phyloP scores from a whole-genome alignment of 1,284 basidiomycete genomes.

The Veloporphyrellus conicus region DNA sequence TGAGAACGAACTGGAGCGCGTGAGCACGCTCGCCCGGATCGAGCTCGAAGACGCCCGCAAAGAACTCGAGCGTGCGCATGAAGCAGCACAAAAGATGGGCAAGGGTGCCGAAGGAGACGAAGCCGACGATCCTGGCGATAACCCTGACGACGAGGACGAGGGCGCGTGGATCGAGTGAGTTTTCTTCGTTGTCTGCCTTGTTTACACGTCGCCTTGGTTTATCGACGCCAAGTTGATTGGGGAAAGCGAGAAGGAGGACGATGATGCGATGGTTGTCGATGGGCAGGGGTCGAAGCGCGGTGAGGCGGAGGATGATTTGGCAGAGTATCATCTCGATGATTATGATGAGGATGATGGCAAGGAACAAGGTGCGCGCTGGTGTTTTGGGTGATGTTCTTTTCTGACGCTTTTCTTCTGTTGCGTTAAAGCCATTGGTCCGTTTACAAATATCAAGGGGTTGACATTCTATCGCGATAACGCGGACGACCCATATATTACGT shows the following conservation, averaged over 20 bases:
- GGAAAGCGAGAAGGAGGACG: slow-evolving; percentile 44
- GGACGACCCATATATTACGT: slow-evolving; percentile 95
- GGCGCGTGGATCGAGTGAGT: slow-evolving; percentile 85
- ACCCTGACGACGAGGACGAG: slow-evolving; percentile 36
- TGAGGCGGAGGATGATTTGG: slow-evolving; percentile 68
- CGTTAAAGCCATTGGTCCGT: slow-evolving; percentile 66
- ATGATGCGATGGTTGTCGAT: slow-evolving; percentile 67
- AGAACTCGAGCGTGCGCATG: slow-evolving; percentile 79
- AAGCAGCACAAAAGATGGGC: slow-evolving; percentile 72
- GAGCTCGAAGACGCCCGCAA: slow-evolving; percentile 84
- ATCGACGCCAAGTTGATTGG: slow-evolving; percentile 38
- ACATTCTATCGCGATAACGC: slow-evolving; percentile 88
- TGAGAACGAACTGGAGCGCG: slow-evolving; percentile 85
- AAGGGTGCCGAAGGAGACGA: slow-evolving; percentile 57
- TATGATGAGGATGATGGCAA: slow-evolving; percentile 85
- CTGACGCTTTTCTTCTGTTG: neutral
- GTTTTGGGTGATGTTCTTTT: neutral
- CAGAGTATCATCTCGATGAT: slow-evolving; percentile 87
- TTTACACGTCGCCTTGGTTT: slow-evolving; percentile 6
- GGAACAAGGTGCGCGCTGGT: slow-evolving; percentile 42
- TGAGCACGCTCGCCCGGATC: slow-evolving; percentile 83
- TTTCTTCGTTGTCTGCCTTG: neutral
- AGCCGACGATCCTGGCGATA: slow-evolving; percentile 54
- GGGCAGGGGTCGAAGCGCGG: slow-evolving; percentile 33
- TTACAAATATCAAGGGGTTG: slow-evolving; percentile 94